Conservation (phyloP, 306 rosid species). For the Pterocarpus macrocarpus region DNA sequence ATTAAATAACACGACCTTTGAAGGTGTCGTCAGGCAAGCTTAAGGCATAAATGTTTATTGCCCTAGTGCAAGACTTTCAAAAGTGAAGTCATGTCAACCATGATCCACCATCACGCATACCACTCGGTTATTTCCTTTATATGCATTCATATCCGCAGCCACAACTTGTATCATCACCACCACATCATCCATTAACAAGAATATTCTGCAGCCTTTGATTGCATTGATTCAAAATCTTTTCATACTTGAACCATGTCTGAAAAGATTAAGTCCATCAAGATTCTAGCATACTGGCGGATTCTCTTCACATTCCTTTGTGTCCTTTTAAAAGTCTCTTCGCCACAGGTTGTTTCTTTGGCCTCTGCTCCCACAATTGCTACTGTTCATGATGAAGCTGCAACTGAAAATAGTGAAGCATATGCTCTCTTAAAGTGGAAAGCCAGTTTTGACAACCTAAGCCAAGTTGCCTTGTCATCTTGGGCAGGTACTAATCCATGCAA, state of each 20-base stretch:
- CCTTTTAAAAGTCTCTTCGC: not conserved
- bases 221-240: not conserved
- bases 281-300: not conserved
- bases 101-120: not conserved
- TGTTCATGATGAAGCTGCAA: not conserved
- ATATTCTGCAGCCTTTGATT: not conserved
- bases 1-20: not conserved
- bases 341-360: not conserved
- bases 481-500: not conserved
- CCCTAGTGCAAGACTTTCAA: not conserved
- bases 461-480: not conserved
- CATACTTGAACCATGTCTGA: slow-evolving; percentile 2
- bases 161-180: not conserved
- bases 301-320: slow-evolving; percentile 10
- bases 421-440: not conserved
- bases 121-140: not conserved
- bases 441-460: not conserved
- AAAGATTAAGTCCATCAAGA: not conserved
- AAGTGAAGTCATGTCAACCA: not conserved
- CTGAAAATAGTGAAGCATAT: not conserved
- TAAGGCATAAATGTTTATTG: not conserved
- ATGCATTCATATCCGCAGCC: not conserved
- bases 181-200: too few species aligned
- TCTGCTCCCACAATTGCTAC: not conserved
- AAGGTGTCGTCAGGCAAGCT: not conserved